phyloP scores from a whole-genome alignment of 352 stramenopile species.

The Phytophthora foliorum region DNA sequence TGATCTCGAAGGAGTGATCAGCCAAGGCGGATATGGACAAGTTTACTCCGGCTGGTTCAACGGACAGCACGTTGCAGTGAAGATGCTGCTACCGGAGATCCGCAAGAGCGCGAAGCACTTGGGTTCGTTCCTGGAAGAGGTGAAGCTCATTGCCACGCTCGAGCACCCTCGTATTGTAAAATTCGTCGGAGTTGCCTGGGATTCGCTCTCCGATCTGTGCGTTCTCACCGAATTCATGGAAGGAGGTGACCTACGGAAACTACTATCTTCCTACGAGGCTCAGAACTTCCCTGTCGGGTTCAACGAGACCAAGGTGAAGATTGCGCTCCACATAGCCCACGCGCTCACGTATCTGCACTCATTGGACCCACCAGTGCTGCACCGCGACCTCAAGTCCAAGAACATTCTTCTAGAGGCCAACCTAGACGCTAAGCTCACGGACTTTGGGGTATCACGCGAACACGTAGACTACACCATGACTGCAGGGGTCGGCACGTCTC shows the following conservation, averaged over 20 bases:
- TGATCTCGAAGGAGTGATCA: conserved; percentile 32
- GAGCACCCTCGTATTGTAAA: conserved; percentile 36
- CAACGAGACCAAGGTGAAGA: conserved; percentile 36
- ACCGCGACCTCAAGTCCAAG: conserved; percentile 76
- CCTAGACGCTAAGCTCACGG: conserved; percentile 54
- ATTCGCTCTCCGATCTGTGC: conserved; percentile 38
- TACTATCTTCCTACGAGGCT: conserved; percentile 29
- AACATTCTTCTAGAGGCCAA: conserved; percentile 62
- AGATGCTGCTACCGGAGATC: conserved; percentile 40
- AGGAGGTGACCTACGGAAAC: conserved; percentile 31
- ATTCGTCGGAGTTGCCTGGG: conserved; percentile 39
- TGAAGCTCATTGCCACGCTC: conserved; percentile 35
- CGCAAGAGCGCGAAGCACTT: conserved; percentile 36
- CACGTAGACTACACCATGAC: conserved; percentile 36
- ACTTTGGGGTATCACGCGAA: conserved; percentile 57
- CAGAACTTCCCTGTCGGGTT: conserved; percentile 28
- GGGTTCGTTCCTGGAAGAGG: conserved; percentile 34
- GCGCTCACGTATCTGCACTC: conserved; percentile 44
- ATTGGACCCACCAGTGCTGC: conserved; percentile 40
- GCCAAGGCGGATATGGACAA: conserved; percentile 30
- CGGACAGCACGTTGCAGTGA: conserved; percentile 39
- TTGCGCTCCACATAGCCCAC: conserved; percentile 34
- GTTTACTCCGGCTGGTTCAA: conserved; percentile 36
- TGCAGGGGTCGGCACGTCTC: conserved; percentile 37
- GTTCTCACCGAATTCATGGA: conserved; percentile 40